Base-by-base conservation (phyloP, 495 filamentous ascomycete species). In the Oleoguttula mirabilis region DNA sequence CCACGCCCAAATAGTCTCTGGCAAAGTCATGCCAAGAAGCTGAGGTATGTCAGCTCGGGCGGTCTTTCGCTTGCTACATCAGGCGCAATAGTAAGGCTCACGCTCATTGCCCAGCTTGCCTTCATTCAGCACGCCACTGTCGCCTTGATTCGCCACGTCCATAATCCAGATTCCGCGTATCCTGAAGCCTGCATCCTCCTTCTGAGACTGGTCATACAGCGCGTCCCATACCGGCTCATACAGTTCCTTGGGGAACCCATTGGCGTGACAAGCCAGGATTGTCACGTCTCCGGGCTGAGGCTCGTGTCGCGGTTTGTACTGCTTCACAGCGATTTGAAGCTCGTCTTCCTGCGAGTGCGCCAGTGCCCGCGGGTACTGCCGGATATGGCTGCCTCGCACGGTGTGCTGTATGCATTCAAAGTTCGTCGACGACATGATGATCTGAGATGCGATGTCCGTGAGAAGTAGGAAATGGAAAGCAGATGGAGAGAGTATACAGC, bases 181-280 rank as follows among this genome's bases (percentile, higher is more conserved):
- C 6, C 71, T 66, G 57, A 88, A 71, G 14, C 73, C 74, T 43
- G 69, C 62, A n/a, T n/a, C n/a, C n/a, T n/a, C n/a, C n/a, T n/a
- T n/a, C n/a, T n/a, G n/a, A n/a, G n/a, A n/a, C 14, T 57, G 59
- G 43, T 70, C 62, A 45, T 79, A 63, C 1, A 94, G 65, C 41
- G 90, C 82, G 35, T 80, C 81, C 77, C 82, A 94, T 3, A 92
- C 69, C 3, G 87, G 82, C 53, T 93, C 87, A 58, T 92, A 94
- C 14, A 93, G 67, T 65, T 85, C 88, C 78, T 94, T 94, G 14
- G 81, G 79, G 51, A 93, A 88, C 36, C 81, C 86, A 64, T 88
- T 92, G 10, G 84, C 88, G 60, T 88, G 83, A 10, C 83, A 76
- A 15, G 70, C 84, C 42, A 94, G 72, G 52, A 94, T 80, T 22